Evolutionary conservation across 257 asterid genomes (phyloP), one percentile per base, ranked within the genome.

Genomic region (Solanum corneliomulleri): DNA sequence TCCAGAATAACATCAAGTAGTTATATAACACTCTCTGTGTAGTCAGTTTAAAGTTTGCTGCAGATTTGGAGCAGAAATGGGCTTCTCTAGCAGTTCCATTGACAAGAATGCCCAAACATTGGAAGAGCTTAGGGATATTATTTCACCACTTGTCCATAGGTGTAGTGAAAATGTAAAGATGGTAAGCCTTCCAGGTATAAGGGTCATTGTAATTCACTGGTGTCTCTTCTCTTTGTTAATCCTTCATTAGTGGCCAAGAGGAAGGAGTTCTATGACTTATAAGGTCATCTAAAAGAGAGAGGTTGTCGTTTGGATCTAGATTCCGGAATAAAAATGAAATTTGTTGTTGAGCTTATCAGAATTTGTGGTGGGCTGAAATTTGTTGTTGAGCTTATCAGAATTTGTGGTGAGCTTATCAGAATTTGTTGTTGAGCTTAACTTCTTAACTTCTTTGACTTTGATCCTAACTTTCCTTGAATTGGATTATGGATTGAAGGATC

Each of bases 1-100:
- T 96, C 52, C 98, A 95, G 93, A 96, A 95, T 88, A 93, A 92
- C 72, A 91, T 93, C 9, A 35, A 68, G 0, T 96, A 95, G 93
- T 91, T 96, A 31, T 89, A 88, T 90, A 96, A 94, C 76, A 96
- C 97, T 1, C 87, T 96, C 18, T 89, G 91, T 39, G 85, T 96
- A 3, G 98, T 93, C 18, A 92, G 92, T 39, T 97, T 96, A 1
- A 47, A 78, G 47, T 92, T 96, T 77, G 86, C 88, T 7, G 78
- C 62, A 18, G n/a, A 85, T 60, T 71, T 88, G 9, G 62, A 39
- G 62, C 29, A 86, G n/a, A 89, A 89, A 86, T 93, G 93, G 94
- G 89, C 33, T 1, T 74, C 87, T 60, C 82, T 47, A 87, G 94
- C 2, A 90, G 87, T 23, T 87, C 91, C 33, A 90, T 94, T 39